Evolutionary conservation across 768 basidiomycete species (phyloP), one percentile per base, ranked within the genome.

Genomic region (Boletus tomentosulus): DNA sequence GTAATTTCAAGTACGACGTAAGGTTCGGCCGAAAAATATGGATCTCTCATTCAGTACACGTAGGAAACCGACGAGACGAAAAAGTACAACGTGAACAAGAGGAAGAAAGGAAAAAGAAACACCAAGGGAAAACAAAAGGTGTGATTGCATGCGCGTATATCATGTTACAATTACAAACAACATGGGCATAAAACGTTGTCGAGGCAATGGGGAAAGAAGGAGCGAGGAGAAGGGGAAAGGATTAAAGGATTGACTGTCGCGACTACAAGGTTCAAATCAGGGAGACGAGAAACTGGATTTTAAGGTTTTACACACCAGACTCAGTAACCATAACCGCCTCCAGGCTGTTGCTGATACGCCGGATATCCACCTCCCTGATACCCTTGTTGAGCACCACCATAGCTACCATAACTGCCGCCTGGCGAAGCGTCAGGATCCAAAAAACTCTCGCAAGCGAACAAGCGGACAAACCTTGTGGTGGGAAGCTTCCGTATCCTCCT

Each of bases 261-360:
- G 16, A n/a, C 47, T 48, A 25, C 25, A 24, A 22, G 24, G 34
- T 31, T 1, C 28, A 31, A 11, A 22, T 60, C 48, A 64, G 22
- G 38, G 2, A 39, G 16, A n/a, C 13, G 27, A 25, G 24, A 6
- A 16, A n/a, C 3, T 19, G 19, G 31, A 35, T 2, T 11, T 12
- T 19, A 11, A 19, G 9, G 19, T 7, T 13, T 34, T 9, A 51
- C 50, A 42, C 39, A 65, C 64, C 10, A 1, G 2, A 5, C 35
- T 57, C 24, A 70, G 44, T 74, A 70, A 30, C 65, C 56, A 24
- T 66, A 64, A 35, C 71, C 72, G 9, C 62, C 46, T 3, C 59
- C 62, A 22, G 30, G 1, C 35, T 59, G 71, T 38, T 64, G 66
- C 28, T 67, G 62, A 37, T 68, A 69, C 33, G 56, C 69, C 8